Evolutionary conservation across 768 basidiomycete species (phyloP), one percentile per base, ranked within the genome.

Genomic region (Pisolithus sp.): DNA sequence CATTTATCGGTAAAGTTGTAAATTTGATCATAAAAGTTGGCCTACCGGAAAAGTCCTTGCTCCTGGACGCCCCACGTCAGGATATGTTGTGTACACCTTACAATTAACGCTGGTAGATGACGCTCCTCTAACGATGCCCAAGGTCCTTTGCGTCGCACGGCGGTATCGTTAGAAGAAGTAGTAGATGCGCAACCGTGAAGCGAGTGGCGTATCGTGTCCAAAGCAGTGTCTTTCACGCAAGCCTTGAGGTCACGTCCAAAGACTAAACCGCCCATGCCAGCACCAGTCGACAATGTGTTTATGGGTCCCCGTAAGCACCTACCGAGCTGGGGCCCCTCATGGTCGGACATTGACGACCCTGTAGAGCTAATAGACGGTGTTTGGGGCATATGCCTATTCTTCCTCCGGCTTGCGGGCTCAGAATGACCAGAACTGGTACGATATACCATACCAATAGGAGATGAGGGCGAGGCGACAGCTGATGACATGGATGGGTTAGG

Each of bases 1-100:
- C 52, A 52, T 48, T 41, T 3, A 17, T 20, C 30, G 56, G 26
- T 62, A 23, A 38, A 41, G 44, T 21, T n/a, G 43, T 15, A 5
- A 34, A 36, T 7, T 2, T 40, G 10, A 26, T 44, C 24, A 37
- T 21, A 40, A 44, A 52, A 8, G 7, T 41, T n/a, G 28, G 68
- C 82, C 59, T 60, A 88, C 90, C 89, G 79, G 65, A 93, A 93
- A 41, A 93, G 70, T 4, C 90, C 90, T 65, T 92, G 89, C 65
- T 93, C 90, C 63, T 88, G 81, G 12, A 92, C 68, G 43, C 91
- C 90, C 89, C 91, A 93, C 21, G 77, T 70, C 62, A 88, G 68
- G 50, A 93, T 62, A 70, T 93, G 90, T 61, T 93, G 86, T 3
- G 85, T 83, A 66, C 89, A 93, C 52, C 91, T 74, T 46, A 87